These are phyloP conservation scores for Pyricularia grisea DNA, from an alignment of 2,329 filamentous ascomycete species.

Conservation along the genomic window DNA sequence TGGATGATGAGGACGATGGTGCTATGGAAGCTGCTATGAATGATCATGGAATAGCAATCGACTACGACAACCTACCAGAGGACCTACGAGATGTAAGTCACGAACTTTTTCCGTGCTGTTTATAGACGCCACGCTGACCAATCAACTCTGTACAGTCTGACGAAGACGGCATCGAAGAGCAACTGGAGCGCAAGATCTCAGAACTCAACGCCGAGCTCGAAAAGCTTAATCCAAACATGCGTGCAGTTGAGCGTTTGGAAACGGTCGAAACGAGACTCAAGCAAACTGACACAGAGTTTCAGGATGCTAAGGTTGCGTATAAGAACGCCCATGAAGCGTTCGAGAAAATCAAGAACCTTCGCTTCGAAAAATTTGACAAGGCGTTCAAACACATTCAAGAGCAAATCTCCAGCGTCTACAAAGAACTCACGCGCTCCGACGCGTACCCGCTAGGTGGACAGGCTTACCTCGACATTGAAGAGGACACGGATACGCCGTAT, in stretches of 20 bases:
- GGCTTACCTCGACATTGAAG: slow-evolving; percentile 80
- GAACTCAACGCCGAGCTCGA: slow-evolving; percentile 71
- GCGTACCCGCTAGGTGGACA: slow-evolving; percentile 90
- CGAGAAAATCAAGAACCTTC: slow-evolving; percentile 68
- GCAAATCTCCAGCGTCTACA: slow-evolving; percentile 89
- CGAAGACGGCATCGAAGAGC: slow-evolving; percentile 62
- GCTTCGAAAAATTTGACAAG: slow-evolving; percentile 88
- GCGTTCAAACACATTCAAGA: slow-evolving; percentile 92
- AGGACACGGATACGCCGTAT: slow-evolving; percentile 94
- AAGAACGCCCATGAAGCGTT: slow-evolving; percentile 46
- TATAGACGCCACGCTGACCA: slow-evolving; percentile 16
- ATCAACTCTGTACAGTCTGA: slow-evolving; percentile 41
- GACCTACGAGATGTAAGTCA: slow-evolving; percentile 65
- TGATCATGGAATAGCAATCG: slow-evolving; percentile 84
- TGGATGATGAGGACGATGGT: slow-evolving; percentile 62
- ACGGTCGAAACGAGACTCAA: slow-evolving; percentile 75
- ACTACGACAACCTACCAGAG: slow-evolving; percentile 74
- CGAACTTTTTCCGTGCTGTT: background rate
- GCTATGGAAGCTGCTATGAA: slow-evolving; percentile 60
- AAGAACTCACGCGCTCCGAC: slow-evolving; percentile 81
- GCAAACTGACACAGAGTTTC: slow-evolving; percentile 80
- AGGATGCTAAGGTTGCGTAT: slow-evolving; percentile 67
- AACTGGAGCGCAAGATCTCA: slow-evolving; percentile 68
- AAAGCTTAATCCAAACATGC: slow-evolving; percentile 94
- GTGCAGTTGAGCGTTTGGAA: slow-evolving; percentile 84